A percentile compares a stretch with the other conserved stretches of the same genome.
Conservation (phyloP, 345 rosid species). For the Arabis alpina region DNA sequence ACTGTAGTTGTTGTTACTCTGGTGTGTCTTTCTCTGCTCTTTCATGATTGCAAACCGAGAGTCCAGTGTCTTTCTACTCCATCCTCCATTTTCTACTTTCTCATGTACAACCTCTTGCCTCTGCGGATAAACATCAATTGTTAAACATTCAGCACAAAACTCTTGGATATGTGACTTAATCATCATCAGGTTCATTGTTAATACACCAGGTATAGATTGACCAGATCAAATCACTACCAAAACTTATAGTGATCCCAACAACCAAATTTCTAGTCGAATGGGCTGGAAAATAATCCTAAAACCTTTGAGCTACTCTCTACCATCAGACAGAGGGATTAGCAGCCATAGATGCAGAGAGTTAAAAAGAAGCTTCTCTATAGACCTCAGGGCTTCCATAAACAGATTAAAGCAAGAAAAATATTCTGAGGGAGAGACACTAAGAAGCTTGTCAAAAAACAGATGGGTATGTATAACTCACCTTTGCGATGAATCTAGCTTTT, state of each 20-base stretch:
- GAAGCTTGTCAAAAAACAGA: too few relatives aligned
- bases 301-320: too few relatives aligned
- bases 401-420: neutral
- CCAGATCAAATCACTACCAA: too few relatives aligned
- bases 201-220: too few relatives aligned
- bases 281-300: too few relatives aligned
- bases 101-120: constrained; percentile 37
- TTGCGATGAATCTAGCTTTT: constrained; percentile 31
- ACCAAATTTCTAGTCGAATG: too few relatives aligned
- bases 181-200: constrained; percentile 8
- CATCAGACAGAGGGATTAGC: too few relatives aligned
- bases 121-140: constrained; percentile 14
- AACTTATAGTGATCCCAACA: too few relatives aligned
- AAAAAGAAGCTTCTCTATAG: neutral
- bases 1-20: constrained; percentile 43
- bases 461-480: constrained; percentile 64
- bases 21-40: constrained; percentile 54
- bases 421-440: neutral
- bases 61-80: constrained; percentile 64
- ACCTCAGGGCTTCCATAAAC: neutral
- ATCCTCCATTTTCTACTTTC: constrained; percentile 38
- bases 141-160: neutral
- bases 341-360: constrained; percentile 4
- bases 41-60: constrained; percentile 78
- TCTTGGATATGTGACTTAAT: constrained; percentile 3